Percentiles rank a stretch among this genome's conserved stretches.
Conservation (phyloP, 169 alveolate species). For the Plasmodium vinckei region DNA sequence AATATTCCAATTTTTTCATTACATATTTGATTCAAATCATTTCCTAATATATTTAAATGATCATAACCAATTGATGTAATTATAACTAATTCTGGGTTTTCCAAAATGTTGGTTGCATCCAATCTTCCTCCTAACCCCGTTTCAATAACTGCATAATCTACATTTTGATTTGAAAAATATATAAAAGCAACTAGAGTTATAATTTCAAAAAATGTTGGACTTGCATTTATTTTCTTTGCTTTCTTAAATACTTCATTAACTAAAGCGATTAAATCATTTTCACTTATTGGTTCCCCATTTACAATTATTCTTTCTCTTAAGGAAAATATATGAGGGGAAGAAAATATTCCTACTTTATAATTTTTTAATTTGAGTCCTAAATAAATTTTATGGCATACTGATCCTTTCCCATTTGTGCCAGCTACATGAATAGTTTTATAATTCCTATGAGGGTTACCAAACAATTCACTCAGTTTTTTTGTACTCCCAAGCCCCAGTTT, state of each 20-base stretch:
- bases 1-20: slow-evolving; percentile 93
- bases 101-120: slow-evolving; percentile 91
- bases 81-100: slow-evolving; percentile 85
- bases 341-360: slow-evolving; percentile 88
- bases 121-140: slow-evolving; percentile 94
- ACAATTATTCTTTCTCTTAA: slow-evolving; percentile 91
- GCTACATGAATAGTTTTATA: slow-evolving; percentile 89
- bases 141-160: slow-evolving; percentile 92
- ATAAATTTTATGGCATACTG: slow-evolving; percentile 87
- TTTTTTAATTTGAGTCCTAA: slow-evolving; percentile 81
- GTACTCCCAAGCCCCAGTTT: slow-evolving; percentile 56
- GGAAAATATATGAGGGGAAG: slow-evolving; percentile 92
- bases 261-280: slow-evolving; percentile 73
- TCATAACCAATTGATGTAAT: slow-evolving; percentile 94
- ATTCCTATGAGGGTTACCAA: slow-evolving; percentile 84
- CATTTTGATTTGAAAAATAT: slow-evolving; percentile 81
- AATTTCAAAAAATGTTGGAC: slow-evolving; percentile 85
- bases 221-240: slow-evolving; percentile 70
- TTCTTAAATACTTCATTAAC: slow-evolving; percentile 54
- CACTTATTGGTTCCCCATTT: slow-evolving; percentile 76
- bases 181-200: slow-evolving; percentile 80
- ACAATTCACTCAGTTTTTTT: slow-evolving; percentile 37
- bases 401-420: slow-evolving; percentile 95
- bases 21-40: slow-evolving; percentile 88
- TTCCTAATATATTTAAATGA: slow-evolving; percentile 91